These are phyloP conservation scores for Linanthus parryae DNA, from an alignment of 148 eudicot genomes.

Conservation along the genomic window DNA sequence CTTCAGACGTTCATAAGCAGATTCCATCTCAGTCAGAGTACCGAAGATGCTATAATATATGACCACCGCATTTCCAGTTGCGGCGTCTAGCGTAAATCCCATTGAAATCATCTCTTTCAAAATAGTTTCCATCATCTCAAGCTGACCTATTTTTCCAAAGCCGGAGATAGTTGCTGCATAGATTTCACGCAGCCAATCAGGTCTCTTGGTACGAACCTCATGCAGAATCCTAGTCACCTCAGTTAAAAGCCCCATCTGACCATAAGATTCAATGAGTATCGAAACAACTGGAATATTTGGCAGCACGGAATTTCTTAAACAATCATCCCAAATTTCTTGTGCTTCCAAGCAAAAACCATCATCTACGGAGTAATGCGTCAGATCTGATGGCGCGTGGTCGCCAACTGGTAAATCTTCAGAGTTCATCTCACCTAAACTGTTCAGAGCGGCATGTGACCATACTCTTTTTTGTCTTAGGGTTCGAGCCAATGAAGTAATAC, in stretches of 20 bases:
- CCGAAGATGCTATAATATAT: conserved; percentile 57
- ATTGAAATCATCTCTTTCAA: conserved; percentile 56
- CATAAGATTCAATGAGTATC: conserved; percentile 38
- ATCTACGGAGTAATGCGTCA: conserved; percentile 45
- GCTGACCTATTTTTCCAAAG: conserved; percentile 65
- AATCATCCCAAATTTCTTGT: conserved; percentile 48
- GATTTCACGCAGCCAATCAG: conserved; percentile 34
- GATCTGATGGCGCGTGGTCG: no score
- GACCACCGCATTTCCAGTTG: conserved; percentile 63
- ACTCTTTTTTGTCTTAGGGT: no score
- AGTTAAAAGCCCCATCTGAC: conserved; percentile 30
- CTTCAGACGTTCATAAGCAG: conserved; percentile 61
- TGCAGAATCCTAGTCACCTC: conserved; percentile 40
- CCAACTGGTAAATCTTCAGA: no score
- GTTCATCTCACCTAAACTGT: no score
- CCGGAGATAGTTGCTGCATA: conserved; percentile 43
- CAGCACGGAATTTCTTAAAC: conserved; percentile 38
- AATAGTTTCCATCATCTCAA: conserved; percentile 57
- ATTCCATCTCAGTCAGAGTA: conserved; percentile 51
- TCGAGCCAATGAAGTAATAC: no score
- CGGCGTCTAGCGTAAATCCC: conserved; percentile 58
- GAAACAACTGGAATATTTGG: conserved; percentile 42
- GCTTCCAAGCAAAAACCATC: conserved; percentile 40
- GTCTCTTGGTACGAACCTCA: conserved; percentile 36
- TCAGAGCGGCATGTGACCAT: no score